A percentile compares a stretch with the other conserved stretches of the same genome.
These are phyloP conservation scores for Rubus idaeus DNA, from an alignment of 306 rosid genomes.

Conservation along the genomic window DNA sequence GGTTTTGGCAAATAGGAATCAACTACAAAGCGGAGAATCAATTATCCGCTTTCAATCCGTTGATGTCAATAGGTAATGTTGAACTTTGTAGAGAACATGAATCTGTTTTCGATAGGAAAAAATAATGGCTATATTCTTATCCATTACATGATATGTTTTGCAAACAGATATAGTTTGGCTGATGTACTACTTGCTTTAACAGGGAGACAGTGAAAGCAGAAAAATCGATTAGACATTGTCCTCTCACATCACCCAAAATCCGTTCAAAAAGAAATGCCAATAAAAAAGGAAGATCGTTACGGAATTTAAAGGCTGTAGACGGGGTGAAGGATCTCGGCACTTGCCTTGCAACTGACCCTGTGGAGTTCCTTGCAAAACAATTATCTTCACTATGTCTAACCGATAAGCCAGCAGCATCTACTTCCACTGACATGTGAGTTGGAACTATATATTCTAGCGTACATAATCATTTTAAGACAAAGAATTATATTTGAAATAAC, in stretches of 20 bases:
- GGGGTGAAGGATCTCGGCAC: constrained; percentile 11
- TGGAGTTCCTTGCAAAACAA: constrained; percentile 13
- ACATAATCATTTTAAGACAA: not conserved
- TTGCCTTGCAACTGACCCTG: constrained; percentile 1
- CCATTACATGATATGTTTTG: too few relatives aligned
- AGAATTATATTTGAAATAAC: not conserved
- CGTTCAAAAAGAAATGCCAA: not conserved
- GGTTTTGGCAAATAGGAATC: not conserved
- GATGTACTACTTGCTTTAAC: constrained; percentile 3
- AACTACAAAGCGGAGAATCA: accelerated
- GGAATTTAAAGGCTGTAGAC: not conserved
- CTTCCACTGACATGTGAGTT: not conserved
- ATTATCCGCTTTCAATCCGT: too few relatives aligned
- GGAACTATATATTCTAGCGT: not conserved
- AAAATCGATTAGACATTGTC: too few relatives aligned
- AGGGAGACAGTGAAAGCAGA: not conserved
- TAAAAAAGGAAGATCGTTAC: not conserved
- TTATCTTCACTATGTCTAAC: constrained; percentile 21
- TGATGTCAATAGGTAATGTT: too few relatives aligned
- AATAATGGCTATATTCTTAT: too few relatives aligned
- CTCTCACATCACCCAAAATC: not conserved
- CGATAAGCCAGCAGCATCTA: not conserved
- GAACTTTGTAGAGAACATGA: too few relatives aligned
- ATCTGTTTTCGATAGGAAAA: too few relatives aligned
- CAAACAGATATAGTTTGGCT: too few relatives aligned